These are phyloP conservation scores for Pythium insidiosum DNA, from an alignment of 352 stramenopile genomes.

Conservation along the genomic window DNA sequence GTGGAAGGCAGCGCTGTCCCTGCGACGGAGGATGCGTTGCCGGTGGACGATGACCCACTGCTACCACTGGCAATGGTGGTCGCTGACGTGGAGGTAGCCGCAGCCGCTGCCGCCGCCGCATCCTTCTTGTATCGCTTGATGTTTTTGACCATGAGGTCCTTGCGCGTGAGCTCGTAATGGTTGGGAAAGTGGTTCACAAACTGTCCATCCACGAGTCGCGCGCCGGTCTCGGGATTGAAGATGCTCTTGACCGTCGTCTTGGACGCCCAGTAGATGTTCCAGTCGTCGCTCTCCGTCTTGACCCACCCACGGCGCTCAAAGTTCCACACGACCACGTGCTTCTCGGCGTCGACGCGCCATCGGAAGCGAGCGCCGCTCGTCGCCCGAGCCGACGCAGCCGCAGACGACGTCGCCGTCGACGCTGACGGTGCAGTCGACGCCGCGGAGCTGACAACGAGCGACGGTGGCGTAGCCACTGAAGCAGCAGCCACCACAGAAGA, in stretches of 20 bases:
- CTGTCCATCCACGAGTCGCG: conserved; percentile 52
- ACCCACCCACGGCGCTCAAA: conserved; percentile 80
- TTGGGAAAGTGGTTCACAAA: conserved; percentile 89
- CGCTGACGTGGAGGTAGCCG: neutral
- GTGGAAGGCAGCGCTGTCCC: no score
- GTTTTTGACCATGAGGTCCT: conserved; percentile 94
- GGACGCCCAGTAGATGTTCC: conserved; percentile 92
- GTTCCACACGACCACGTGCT: conserved; percentile 79
- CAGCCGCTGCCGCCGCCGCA: conserved; percentile 14
- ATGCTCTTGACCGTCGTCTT: conserved; percentile 84
- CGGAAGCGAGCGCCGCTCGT: no score
- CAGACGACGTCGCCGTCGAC: no score
- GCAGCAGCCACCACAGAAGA: no score
- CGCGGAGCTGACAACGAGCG: no score
- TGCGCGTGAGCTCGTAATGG: conserved; percentile 89
- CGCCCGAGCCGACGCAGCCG: no score
- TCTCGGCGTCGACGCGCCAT: conserved; percentile 66
- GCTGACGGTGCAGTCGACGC: no score
- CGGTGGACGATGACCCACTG: neutral
- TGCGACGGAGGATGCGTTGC: neutral
- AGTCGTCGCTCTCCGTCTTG: conserved; percentile 83
- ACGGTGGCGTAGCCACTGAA: no score
- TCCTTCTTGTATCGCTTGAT: conserved; percentile 87
- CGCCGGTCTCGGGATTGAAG: conserved; percentile 82
- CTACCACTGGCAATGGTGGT: neutral